phyloP scores from a whole-genome alignment of 306 rosid genomes.

The Aeschynomene evenia region DNA sequence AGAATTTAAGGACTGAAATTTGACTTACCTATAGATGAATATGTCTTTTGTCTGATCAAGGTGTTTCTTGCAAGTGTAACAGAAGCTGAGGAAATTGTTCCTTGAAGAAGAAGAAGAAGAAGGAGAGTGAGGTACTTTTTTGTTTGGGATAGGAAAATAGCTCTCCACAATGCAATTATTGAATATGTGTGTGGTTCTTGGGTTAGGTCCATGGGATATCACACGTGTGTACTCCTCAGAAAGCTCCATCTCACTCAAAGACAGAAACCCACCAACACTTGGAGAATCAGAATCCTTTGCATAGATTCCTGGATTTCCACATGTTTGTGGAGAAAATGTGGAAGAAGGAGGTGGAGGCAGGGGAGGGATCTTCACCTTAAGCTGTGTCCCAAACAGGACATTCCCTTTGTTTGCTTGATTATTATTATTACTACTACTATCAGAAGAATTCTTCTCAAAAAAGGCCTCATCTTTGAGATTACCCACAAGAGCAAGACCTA shows the following conservation, averaged over 20 bases:
- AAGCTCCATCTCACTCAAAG: conserved; percentile 74
- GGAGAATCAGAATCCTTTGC: conserved; percentile 28
- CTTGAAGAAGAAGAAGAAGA: conserved; percentile 30
- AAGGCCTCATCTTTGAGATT: conserved; percentile 37
- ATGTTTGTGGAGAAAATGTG: conserved; percentile 24
- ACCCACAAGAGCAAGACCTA: conserved; percentile 69
- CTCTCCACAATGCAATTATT: conserved; percentile 65
- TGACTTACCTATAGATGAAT: conserved; percentile 69
- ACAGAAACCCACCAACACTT: conserved; percentile 15
- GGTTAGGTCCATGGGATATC: conserved; percentile 70
- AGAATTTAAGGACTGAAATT: too few species aligned
- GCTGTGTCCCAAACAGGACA: conserved; percentile 57
- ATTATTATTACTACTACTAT: too few species aligned
- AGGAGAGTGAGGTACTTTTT: conserved; percentile 22
- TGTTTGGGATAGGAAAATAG: conserved; percentile 37
- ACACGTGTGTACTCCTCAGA: conserved; percentile 91
- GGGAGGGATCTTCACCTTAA: conserved; percentile 65
- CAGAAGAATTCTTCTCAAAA: conserved; percentile 26
- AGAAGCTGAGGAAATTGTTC: conserved; percentile 75
- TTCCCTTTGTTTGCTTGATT: conserved; percentile 40
- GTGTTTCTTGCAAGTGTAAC: conserved; percentile 81
- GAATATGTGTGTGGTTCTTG: conserved; percentile 82
- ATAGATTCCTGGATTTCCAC: conserved; percentile 32
- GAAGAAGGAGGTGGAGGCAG: conserved; percentile 7
- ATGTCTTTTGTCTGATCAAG: conserved; percentile 78